Conservation (phyloP, 2,329 filamentous ascomycete species). For the Penicillium sp. region DNA sequence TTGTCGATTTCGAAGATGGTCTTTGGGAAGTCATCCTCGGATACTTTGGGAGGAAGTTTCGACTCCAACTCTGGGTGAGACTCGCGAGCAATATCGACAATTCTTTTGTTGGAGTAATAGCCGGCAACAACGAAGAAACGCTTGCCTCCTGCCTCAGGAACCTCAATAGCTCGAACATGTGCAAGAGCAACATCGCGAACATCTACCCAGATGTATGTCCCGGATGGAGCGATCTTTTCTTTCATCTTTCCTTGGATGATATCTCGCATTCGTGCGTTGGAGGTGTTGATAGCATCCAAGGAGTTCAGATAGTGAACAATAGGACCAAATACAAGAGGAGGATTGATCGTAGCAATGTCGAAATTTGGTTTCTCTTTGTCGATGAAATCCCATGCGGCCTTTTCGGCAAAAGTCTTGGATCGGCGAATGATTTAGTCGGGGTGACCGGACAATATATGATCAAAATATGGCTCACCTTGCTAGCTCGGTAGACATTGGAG, state of each 20-base stretch:
- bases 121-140: conserved; percentile 44
- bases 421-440: conserved; percentile 7
- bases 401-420: conserved; percentile 54
- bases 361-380: conserved; percentile 53
- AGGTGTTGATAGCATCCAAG: conserved; percentile 64
- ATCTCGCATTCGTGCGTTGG: conserved; percentile 61
- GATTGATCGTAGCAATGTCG: conserved; percentile 56
- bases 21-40: conserved; percentile 26
- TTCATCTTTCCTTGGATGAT: conserved; percentile 59
- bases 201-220: conserved; percentile 54
- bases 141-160: conserved; percentile 42
- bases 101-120: conserved; percentile 39
- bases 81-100: conserved; percentile 40
- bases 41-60: conserved; percentile 37
- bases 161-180: conserved; percentile 45
- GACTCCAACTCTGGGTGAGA: conserved; percentile 40
- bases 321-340: conserved; percentile 59
- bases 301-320: conserved; percentile 58
- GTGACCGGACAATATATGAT: background rate
- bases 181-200: conserved; percentile 47
- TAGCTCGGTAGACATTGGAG: conserved; percentile 43
- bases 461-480: conserved; percentile 44
- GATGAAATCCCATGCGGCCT: conserved; percentile 60
- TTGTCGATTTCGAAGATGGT: conserved; percentile 36
- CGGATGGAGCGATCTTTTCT: conserved; percentile 53